A percentile compares a stretch with the other conserved stretches of the same genome.
These are phyloP conservation scores for Tylopilus intermedius DNA, from an alignment of 768 basidiomycete species.

Conservation along the genomic window DNA sequence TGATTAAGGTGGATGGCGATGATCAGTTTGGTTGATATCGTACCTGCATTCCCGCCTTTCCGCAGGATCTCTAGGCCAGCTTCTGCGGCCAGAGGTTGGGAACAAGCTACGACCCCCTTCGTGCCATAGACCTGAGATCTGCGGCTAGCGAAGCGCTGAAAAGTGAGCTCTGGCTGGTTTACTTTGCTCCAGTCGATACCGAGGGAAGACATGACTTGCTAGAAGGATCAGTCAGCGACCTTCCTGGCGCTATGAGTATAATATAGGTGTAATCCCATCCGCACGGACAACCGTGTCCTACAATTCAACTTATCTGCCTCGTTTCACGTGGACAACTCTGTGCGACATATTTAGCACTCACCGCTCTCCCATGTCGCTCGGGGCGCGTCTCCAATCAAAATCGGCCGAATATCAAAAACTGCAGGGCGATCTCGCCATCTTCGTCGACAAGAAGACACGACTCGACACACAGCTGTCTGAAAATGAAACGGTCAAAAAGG, in stretches of 20 bases:
- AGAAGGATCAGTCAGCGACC: not conserved
- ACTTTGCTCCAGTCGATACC: slow-evolving; percentile 57
- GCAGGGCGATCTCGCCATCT: slow-evolving; percentile 64
- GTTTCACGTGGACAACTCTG: slow-evolving; percentile 10
- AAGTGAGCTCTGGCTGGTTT: slow-evolving; percentile 57
- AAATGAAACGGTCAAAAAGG: slow-evolving; percentile 91
- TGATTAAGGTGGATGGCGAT: not conserved
- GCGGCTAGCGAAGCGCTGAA: slow-evolving; percentile 75
- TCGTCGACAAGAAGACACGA: slow-evolving; percentile 76
- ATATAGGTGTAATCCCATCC: not conserved
- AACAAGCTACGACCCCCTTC: slow-evolving; percentile 83
- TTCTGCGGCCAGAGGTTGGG: slow-evolving; percentile 87
- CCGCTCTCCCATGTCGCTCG: slow-evolving; percentile 46
- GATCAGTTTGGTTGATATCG: slow-evolving; percentile 13
- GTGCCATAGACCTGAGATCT: slow-evolving; percentile 83
- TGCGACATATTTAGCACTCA: slow-evolving; percentile 3
- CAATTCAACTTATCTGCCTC: not conserved
- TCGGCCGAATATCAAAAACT: slow-evolving; percentile 78
- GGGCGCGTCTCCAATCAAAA: slow-evolving; percentile 57
- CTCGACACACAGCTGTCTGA: slow-evolving; percentile 90
- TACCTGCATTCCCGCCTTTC: slow-evolving; percentile 94
- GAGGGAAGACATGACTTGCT: slow-evolving; percentile 22
- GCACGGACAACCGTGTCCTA: slow-evolving; percentile 9
- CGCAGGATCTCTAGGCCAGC: slow-evolving; percentile 89
- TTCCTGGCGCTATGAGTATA: not conserved